A percentile compares a stretch with the other conserved stretches of the same genome.
Evolutionary conservation across 345 rosid species (phyloP).

Genomic region (Crucihimalaya himalaica): DNA sequence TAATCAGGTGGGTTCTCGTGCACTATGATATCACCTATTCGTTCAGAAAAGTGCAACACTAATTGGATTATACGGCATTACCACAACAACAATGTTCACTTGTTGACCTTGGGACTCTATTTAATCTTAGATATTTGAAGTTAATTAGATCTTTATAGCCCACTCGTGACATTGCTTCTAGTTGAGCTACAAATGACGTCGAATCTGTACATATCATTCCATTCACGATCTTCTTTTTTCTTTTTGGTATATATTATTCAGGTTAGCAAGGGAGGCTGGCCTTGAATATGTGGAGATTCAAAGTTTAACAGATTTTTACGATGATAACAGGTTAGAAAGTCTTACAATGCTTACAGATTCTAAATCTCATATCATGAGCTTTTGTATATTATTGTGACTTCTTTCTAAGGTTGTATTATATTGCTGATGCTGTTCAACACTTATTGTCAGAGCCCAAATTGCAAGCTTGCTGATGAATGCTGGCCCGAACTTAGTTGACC

Average conservation of each 20-base stretch:
- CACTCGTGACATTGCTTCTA: conserved; percentile 3
- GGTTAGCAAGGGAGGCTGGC: conserved; percentile 98
- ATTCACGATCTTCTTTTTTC: background rate
- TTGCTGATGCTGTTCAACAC: conserved; percentile 19
- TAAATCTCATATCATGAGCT: conserved; percentile 6
- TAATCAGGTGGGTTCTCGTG: conserved; percentile 62
- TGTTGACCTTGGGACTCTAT: background rate
- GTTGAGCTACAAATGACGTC: conserved; percentile 5
- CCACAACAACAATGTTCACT: conserved; percentile 1
- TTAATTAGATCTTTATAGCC: background rate
- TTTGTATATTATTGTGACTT: background rate
- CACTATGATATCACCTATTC: conserved; percentile 5
- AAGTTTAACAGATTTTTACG: conserved; percentile 85
- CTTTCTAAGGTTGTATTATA: conserved; percentile 10
- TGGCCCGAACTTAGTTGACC: conserved; percentile 74
- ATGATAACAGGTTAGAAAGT: conserved; percentile 71
- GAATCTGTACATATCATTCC: background rate
- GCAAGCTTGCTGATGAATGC: conserved; percentile 73
- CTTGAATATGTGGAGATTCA: conserved; percentile 96
- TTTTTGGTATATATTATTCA: conserved; percentile 33
- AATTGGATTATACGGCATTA: conserved; percentile 2
- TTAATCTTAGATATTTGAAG: background rate
- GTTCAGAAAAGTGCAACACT: background rate
- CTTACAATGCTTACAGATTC: background rate
- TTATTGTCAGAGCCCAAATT: conserved; percentile 56